A percentile compares a stretch with the other conserved stretches of the same genome.
These are phyloP conservation scores for Mycocentrospora acerina DNA, from an alignment of 2,329 filamentous ascomycete genomes.

Conservation along the genomic window DNA sequence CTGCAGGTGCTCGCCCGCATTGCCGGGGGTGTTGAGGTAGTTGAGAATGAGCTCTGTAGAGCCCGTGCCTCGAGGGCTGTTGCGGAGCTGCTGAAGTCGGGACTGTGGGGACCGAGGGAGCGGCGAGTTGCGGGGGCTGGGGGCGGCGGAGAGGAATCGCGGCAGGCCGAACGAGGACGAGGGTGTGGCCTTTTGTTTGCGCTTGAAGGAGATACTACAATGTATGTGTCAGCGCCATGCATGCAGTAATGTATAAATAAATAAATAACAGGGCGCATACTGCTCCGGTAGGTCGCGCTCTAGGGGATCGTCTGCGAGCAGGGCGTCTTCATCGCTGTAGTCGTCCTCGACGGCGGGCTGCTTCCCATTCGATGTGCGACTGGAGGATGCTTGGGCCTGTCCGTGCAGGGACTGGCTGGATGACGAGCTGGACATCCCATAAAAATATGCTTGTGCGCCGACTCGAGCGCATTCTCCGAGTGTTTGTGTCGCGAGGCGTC, in stretches of 20 bases:
- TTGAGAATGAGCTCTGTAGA: slow-evolving; percentile 45
- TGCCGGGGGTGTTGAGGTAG: slow-evolving; percentile 43
- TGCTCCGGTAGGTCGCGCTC: slow-evolving; percentile 51
- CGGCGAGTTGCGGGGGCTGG: slow-evolving; percentile 32
- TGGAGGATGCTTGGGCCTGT: slow-evolving; percentile 50
- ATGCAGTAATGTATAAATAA: not conserved
- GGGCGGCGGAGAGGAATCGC: slow-evolving; percentile 44
- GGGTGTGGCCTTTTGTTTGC: slow-evolving; percentile 57
- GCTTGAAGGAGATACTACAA: slow-evolving; percentile 68
- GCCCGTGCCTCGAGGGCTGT: slow-evolving; percentile 21
- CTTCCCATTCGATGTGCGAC: slow-evolving; percentile 40
- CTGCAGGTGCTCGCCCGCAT: slow-evolving; percentile 40
- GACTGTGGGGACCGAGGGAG: slow-evolving; percentile 28
- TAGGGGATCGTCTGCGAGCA: slow-evolving; percentile 60
- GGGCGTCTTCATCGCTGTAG: slow-evolving; percentile 50
- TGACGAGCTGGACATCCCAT: slow-evolving; percentile 44
- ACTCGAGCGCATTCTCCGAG: slow-evolving; percentile 30
- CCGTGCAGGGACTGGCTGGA: slow-evolving; percentile 35
- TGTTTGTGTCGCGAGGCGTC: slow-evolving; percentile 17
- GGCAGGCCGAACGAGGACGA: slow-evolving; percentile 45
- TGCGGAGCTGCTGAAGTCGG: slow-evolving; percentile 23
- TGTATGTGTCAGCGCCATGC: not conserved
- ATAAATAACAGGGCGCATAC: slow-evolving; percentile 24
- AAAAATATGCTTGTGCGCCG: slow-evolving; percentile 27
- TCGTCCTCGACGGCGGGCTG: slow-evolving; percentile 42